Evolutionary conservation across 441 rosid species (phyloP), one percentile per base, ranked within the genome.

Genomic region (Syzygium malaccense): DNA sequence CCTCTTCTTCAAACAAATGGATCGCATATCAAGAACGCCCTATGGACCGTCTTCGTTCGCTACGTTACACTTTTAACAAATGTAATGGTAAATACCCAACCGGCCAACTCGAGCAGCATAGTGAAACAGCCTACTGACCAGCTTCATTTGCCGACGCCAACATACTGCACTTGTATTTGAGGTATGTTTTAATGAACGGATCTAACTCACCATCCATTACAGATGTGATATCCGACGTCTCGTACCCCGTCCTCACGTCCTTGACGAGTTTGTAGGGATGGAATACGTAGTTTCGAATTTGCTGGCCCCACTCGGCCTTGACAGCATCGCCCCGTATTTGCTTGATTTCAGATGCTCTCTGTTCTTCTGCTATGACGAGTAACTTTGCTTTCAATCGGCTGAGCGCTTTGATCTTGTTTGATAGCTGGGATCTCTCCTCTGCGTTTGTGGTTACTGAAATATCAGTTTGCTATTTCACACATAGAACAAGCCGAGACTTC

Each of bases 301-400:
- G 99, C 90, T 96, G 99, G 60, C 99, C 99, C 99, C 99, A 98
- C 86, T 96, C 99, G 19, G 99, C 99, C 92, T 96, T 96, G 93
- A 96, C 99, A 23, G 90, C 95, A 92, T 98, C 99, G 87, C 99
- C 99, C 88, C 98, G 93, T 90, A 96, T 98, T 92, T 96, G 96
- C 94, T 96, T 98, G 88, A 96, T 96, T 86, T 96, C 98, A 0
- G 97, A 93, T 55, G 98, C 98, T 30, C 99, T 92, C 90, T 98
- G 99, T 91, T 98, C 99, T 91, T 92, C 97, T 0, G 98, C 98
- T 66, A 98, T 98, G 33, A 98, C 97, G 87, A 98, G 90, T 53
- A 98, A 93, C 92, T 98, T 98, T 0, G 98, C 98, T 90, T 98
- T 96, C 91, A 96, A 91, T 68, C 98, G 93, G 92, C 91, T 93